Percentiles rank a stretch among this genome's conserved stretches.
phyloP scores from a whole-genome alignment of 345 rosid genomes.

The Stellera chamaejasme region DNA sequence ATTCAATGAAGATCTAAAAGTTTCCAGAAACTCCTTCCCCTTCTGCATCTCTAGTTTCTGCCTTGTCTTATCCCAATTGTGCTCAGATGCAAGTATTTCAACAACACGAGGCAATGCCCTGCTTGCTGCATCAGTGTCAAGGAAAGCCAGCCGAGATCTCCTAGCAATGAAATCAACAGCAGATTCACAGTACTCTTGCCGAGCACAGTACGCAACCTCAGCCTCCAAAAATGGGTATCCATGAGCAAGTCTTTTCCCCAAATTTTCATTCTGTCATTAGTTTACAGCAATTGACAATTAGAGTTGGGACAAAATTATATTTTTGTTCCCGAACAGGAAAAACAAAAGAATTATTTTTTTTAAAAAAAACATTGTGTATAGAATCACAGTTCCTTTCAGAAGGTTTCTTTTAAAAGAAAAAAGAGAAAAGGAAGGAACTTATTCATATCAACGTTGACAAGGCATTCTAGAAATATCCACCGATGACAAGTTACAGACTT shows the following conservation, averaged over 20 bases:
- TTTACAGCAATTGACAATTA: too few relatives aligned
- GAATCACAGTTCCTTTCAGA: too few relatives aligned
- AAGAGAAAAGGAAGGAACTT: too few relatives aligned
- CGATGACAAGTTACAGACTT: too few relatives aligned
- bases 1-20: constrained; percentile 88
- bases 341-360: not conserved
- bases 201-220: constrained; percentile 77
- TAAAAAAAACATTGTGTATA: not conserved
- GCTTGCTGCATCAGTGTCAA: constrained; percentile 90
- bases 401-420: too few relatives aligned
- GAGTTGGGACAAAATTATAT: not conserved
- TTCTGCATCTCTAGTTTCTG: constrained; percentile 57
- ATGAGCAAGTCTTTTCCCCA: constrained; percentile 90
- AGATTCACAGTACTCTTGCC: constrained; percentile 85
- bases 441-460: too few relatives aligned
- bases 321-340: constrained; percentile 4
- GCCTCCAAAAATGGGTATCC: constrained; percentile 66
- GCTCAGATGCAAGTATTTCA: constrained; percentile 67
- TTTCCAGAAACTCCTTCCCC: constrained; percentile 60
- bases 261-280: constrained; percentile 52
- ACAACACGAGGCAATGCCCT: constrained; percentile 75
- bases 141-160: constrained; percentile 90
- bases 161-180: constrained; percentile 90
- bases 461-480: too few relatives aligned
- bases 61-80: constrained; percentile 69